These are phyloP conservation scores for Tulasnella sp. DNA, from an alignment of 768 basidiomycete genomes.

Conservation along the genomic window DNA sequence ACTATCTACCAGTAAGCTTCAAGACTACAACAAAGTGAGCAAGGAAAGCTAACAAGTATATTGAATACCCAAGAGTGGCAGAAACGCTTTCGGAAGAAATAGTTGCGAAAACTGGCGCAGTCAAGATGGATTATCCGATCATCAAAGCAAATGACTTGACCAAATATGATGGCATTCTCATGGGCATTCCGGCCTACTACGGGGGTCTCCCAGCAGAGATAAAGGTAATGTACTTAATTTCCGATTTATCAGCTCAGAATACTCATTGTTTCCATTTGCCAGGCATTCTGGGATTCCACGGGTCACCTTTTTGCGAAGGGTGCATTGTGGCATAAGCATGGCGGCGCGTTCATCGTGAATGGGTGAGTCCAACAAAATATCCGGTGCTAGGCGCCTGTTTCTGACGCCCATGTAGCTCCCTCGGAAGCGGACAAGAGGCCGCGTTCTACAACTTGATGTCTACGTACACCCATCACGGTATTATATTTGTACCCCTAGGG, in stretches of 20 bases:
- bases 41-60: too few relatives aligned
- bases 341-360: conserved; percentile 58
- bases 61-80: conserved; percentile 46
- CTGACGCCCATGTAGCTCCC: too few relatives aligned
- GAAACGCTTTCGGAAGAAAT: conserved; percentile 68
- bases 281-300: conserved; percentile 58
- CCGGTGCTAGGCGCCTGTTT: too few relatives aligned
- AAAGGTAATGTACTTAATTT: conserved; percentile 8
- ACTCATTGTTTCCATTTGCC: background rate
- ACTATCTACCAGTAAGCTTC: conserved; percentile 40
- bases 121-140: conserved; percentile 60
- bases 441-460: conserved; percentile 29
- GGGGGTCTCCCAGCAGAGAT: conserved; percentile 68
- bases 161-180: conserved; percentile 55
- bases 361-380: conserved; percentile 20
- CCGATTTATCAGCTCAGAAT: background rate
- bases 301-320: conserved; percentile 51
- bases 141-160: conserved; percentile 42
- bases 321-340: conserved; percentile 59
- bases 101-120: conserved; percentile 51
- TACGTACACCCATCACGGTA: conserved; percentile 58
- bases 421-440: conserved; percentile 57
- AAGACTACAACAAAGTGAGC: too few relatives aligned
- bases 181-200: conserved; percentile 70
- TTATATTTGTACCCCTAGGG: conserved; percentile 59